Conservation (phyloP, 1,284 basidiomycete species). For the Mycena sp. region DNA sequence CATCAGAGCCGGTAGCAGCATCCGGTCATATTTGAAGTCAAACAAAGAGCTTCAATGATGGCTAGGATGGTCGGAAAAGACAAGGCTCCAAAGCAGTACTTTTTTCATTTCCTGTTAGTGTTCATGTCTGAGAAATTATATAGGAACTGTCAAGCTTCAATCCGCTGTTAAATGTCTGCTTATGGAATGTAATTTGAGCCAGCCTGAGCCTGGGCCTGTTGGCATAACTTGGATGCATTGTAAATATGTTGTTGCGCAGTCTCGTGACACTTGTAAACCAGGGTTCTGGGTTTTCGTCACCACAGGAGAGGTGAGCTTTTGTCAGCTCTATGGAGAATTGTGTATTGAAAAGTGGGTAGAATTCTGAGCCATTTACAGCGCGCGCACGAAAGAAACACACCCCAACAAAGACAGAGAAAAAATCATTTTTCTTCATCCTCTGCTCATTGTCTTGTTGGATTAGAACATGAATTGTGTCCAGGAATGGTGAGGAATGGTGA, state of each 20-base stretch:
- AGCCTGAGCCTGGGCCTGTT: not conserved
- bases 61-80: not conserved
- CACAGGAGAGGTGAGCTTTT: not conserved
- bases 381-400: too few species aligned
- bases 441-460: too few species aligned
- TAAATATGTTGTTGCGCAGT: not conserved
- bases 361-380: too few species aligned
- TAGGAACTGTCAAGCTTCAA: not conserved
- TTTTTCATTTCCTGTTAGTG: too few species aligned
- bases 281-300: not conserved
- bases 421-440: too few species aligned
- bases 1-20: not conserved
- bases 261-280: not conserved
- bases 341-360: too few species aligned
- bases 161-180: not conserved
- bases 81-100: too few species aligned
- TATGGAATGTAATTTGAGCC: not conserved
- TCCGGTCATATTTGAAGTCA: not conserved
- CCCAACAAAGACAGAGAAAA: too few species aligned
- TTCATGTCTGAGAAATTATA: too few species aligned
- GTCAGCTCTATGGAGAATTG: too few species aligned
- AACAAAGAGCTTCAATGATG: slow-evolving; percentile 5
- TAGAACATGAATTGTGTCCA: too few species aligned
- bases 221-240: not conserved
- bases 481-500: too few species aligned